phyloP scores from a whole-genome alignment of 176 grass and related monocot genomes.

The Zoysia japonica region DNA sequence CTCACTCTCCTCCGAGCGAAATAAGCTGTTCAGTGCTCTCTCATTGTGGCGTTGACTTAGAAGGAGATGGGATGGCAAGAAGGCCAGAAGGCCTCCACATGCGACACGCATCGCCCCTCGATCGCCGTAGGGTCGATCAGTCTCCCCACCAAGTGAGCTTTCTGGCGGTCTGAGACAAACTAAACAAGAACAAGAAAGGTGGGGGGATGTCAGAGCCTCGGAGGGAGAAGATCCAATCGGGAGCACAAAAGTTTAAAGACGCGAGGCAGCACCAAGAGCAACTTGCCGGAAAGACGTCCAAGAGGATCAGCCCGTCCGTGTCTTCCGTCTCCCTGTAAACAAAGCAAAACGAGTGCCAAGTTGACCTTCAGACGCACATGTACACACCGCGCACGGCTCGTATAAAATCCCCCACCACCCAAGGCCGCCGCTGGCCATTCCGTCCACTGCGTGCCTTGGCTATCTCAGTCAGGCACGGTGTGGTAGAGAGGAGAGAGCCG shows the following conservation, averaged over 20 bases:
- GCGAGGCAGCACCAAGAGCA: not conserved
- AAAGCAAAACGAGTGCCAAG: conserved; percentile 27
- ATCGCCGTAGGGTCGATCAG: not conserved
- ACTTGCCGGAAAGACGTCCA: conserved; percentile 2
- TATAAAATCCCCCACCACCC: conserved; percentile 45
- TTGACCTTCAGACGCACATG: conserved; percentile 9
- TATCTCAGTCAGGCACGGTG: not conserved
- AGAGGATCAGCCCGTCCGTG: not conserved
- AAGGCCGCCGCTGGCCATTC: conserved; percentile 26
- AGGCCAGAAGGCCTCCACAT: too few species aligned
- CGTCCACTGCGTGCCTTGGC: not conserved
- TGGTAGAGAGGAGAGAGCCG: not conserved
- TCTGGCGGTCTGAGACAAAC: not conserved
- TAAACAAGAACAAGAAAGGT: not conserved
- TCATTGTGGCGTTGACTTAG: too few species aligned
- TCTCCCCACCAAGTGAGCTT: not conserved
- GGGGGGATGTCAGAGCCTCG: not conserved
- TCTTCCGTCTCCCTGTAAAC: not conserved
- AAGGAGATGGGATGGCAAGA: too few species aligned
- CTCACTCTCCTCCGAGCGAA: too few species aligned
- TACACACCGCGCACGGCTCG: not conserved
- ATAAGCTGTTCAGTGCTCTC: too few species aligned
- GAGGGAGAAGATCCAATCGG: not conserved
- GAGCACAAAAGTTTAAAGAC: not conserved
- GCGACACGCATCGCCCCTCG: too few species aligned